Evolutionary conservation across 2,329 filamentous ascomycete species (phyloP).

Genomic region (Sarocladium strictum): DNA sequence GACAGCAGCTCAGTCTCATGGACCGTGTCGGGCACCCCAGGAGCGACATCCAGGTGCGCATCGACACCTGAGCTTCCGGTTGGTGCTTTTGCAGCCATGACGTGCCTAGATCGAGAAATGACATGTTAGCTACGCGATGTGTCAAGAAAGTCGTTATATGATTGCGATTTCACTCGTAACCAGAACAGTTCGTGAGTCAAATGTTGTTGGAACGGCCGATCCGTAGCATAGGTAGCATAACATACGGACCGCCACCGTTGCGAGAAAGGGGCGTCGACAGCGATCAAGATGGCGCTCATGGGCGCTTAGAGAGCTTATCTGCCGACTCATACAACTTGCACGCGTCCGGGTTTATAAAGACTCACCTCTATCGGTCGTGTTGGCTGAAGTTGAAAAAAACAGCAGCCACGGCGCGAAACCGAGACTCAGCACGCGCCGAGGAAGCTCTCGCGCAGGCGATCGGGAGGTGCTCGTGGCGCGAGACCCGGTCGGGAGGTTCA

Average conservation of each 20-base stretch:
- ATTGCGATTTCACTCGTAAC: not conserved
- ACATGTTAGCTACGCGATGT: not conserved
- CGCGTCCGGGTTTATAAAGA: not conserved
- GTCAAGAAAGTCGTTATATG: not conserved
- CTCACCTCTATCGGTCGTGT: not conserved
- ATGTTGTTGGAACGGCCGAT: not conserved
- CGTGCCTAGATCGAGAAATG: not conserved
- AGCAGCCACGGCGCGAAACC: not conserved
- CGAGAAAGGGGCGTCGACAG: not conserved
- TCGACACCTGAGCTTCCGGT: constrained; percentile 21
- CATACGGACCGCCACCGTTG: not conserved
- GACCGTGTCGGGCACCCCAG: constrained; percentile 28
- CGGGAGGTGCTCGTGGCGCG: not conserved
- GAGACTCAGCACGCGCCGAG: constrained; percentile 1
- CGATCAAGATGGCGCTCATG: no score
- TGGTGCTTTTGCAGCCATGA: constrained; percentile 27
- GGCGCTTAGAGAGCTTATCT: no score
- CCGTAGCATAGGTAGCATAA: not conserved
- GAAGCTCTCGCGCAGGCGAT: not conserved
- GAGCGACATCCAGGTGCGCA: constrained; percentile 28
- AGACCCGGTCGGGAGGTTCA: not conserved
- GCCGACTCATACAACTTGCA: not conserved
- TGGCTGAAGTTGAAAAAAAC: not conserved
- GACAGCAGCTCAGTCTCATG: constrained; percentile 36
- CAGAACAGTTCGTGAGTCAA: not conserved